Percentiles rank a stretch among this genome's conserved stretches.
These are phyloP conservation scores for Novakomyces olei DNA, from an alignment of 805 yeast species.

Conservation along the genomic window DNA sequence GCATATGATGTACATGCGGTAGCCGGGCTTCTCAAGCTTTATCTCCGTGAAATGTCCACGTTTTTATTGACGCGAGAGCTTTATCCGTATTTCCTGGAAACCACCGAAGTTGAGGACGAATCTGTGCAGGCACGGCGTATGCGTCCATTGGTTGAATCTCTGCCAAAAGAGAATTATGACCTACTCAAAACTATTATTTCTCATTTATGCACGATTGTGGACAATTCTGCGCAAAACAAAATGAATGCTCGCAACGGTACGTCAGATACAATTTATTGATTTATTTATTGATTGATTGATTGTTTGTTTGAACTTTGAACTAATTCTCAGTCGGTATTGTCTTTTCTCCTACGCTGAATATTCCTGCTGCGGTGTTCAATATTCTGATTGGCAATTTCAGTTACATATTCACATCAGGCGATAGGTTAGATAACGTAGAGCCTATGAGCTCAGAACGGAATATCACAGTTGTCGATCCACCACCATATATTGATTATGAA, in stretches of 20 bases:
- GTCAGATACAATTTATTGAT: no score
- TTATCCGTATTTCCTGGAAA: constrained; percentile 43
- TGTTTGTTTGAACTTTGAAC: no score
- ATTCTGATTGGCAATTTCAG: constrained; percentile 40
- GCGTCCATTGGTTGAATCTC: constrained; percentile 15
- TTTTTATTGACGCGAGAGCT: constrained; percentile 45
- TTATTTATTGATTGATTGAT: no score
- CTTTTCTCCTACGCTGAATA: constrained; percentile 56
- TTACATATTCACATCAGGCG: constrained; percentile 36
- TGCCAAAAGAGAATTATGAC: constrained; percentile 37
- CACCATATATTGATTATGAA: no score
- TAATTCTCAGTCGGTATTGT: constrained; percentile 66
- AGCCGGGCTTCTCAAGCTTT: constrained; percentile 66
- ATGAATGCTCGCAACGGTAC: constrained; percentile 68
- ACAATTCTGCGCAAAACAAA: constrained; percentile 41
- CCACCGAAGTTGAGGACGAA: constrained; percentile 12
- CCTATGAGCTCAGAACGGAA: no score
- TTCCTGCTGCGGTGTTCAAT: constrained; percentile 38
- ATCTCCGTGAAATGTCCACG: constrained; percentile 53
- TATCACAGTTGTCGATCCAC: no score
- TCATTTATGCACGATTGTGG: constrained; percentile 41
- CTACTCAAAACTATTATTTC: constrained; percentile 43
- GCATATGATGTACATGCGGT: constrained; percentile 55
- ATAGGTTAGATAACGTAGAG: no score
- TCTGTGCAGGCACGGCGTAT: constrained; percentile 13